Percentiles rank a stretch among this genome's conserved stretches.
Conservation (phyloP, 2,329 filamentous ascomycete genomes). For the Cadophora luteo-olivacea region DNA sequence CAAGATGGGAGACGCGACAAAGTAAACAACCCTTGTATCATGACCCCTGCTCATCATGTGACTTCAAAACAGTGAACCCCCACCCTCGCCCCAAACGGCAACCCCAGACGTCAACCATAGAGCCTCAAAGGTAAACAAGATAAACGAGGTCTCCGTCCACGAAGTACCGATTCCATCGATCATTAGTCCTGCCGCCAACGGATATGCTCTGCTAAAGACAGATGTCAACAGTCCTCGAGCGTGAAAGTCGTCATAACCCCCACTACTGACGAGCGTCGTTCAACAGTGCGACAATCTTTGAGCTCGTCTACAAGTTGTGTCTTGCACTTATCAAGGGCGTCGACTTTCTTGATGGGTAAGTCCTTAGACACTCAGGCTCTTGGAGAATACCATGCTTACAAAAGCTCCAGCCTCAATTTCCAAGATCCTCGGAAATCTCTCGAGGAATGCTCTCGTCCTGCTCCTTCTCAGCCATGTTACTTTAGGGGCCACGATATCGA, state of each 20-base stretch:
- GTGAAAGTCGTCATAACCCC: slow-evolving; percentile 6
- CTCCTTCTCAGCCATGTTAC: not conserved
- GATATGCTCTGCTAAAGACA: too few species aligned
- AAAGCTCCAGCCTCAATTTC: not conserved
- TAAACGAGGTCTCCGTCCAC: not conserved
- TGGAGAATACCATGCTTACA: not conserved
- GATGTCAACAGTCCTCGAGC: not conserved
- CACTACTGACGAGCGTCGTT: slow-evolving; percentile 12
- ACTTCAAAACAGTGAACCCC: not conserved
- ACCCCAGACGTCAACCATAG: not conserved
- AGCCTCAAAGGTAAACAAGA: not conserved
- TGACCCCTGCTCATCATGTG: not conserved
- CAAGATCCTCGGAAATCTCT: not conserved
- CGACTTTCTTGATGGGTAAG: slow-evolving; percentile 4
- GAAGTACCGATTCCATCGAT: too few species aligned
- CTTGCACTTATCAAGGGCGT: not conserved
- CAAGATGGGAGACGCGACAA: slow-evolving; percentile 6
- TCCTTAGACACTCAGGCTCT: not conserved
- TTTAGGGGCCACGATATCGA: not conserved
- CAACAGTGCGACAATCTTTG: not conserved
- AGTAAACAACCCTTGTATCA: not conserved
- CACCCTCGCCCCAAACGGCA: not conserved
- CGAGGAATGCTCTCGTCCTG: slow-evolving; percentile 2
- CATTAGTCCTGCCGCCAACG: too few species aligned
- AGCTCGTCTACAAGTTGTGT: not conserved